Percentiles rank a stretch among this genome's conserved stretches.
Conservation (phyloP, 2,329 filamentous ascomycete species). For the Calonectria pseudoturangicola region DNA sequence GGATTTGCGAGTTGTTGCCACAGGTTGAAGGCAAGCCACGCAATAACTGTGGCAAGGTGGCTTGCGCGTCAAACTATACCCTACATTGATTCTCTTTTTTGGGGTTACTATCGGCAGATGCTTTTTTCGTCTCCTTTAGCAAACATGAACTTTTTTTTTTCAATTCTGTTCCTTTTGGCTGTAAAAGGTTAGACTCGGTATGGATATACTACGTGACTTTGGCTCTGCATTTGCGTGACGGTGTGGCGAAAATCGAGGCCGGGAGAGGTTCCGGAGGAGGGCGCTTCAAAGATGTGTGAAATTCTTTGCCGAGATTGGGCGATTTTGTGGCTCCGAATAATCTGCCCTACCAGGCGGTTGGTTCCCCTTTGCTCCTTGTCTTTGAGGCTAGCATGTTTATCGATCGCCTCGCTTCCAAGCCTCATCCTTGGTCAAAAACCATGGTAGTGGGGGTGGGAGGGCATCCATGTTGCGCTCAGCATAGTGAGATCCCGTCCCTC, state of each 20-base stretch:
- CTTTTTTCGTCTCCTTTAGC: background rate
- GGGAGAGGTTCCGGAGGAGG: background rate
- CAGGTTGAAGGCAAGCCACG: constrained; percentile 44
- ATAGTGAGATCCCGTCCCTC: constrained; percentile 28
- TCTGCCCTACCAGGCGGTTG: background rate
- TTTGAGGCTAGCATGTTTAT: background rate
- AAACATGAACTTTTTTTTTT: background rate
- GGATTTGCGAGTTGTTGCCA: constrained; percentile 25
- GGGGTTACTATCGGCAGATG: background rate
- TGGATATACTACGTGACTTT: background rate
- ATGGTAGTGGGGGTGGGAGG: background rate
- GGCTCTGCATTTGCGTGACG: background rate
- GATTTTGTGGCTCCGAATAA: background rate
- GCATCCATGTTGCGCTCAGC: constrained; percentile 20
- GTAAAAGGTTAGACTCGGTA: background rate
- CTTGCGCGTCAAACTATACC: constrained; percentile 49
- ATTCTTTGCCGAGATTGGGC: constrained; percentile 10
- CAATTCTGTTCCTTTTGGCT: background rate
- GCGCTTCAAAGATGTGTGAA: background rate
- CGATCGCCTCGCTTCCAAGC: constrained; percentile 26
- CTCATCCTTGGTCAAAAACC: constrained; percentile 16
- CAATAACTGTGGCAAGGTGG: constrained; percentile 53
- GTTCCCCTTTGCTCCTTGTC: background rate
- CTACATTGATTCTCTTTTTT: background rate
- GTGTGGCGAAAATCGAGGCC: constrained; percentile 5